These are phyloP conservation scores for Sporothrix dimorphospora DNA, from an alignment of 2,329 filamentous ascomycete species.

Conservation along the genomic window DNA sequence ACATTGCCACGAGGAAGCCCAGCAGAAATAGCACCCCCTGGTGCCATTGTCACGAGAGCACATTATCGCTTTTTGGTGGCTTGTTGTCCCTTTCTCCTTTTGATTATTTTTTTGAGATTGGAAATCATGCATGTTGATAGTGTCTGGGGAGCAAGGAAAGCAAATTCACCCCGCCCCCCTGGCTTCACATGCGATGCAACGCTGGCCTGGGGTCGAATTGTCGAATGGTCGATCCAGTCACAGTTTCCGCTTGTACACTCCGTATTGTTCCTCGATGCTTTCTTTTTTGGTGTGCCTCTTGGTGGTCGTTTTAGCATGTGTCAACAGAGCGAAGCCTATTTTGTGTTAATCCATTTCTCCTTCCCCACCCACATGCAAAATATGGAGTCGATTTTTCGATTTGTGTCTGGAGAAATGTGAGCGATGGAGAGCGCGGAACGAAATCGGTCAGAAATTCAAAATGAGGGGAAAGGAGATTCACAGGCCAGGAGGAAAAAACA, in stretches of 20 bases:
- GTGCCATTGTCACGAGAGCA: not conserved
- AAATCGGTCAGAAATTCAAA: not conserved
- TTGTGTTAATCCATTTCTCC: not conserved
- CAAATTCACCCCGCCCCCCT: not conserved
- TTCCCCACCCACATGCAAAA: slow-evolving; percentile 25
- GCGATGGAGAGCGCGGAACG: not conserved
- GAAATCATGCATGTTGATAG: slow-evolving; percentile 6
- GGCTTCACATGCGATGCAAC: slow-evolving; percentile 12
- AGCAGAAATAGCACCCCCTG: not conserved
- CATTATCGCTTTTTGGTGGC: not conserved
- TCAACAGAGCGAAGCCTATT: not conserved
- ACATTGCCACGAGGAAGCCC: not conserved
- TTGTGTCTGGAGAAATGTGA: slow-evolving; percentile 14
- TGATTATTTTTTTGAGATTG: slow-evolving; percentile 4
- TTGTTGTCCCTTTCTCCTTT: not conserved
- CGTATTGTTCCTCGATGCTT: not conserved
- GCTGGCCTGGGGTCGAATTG: not conserved
- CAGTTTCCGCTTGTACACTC: not conserved
- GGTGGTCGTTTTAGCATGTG: not conserved
- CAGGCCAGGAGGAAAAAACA: not conserved
- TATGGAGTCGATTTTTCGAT: not conserved
- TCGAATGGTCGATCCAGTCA: not conserved
- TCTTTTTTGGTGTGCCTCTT: not conserved
- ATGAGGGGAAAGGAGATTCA: not conserved
- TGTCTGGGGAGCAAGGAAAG: not conserved